Conservation (phyloP, 2,329 filamentous ascomycete species). For the Cercospora sesami region DNA sequence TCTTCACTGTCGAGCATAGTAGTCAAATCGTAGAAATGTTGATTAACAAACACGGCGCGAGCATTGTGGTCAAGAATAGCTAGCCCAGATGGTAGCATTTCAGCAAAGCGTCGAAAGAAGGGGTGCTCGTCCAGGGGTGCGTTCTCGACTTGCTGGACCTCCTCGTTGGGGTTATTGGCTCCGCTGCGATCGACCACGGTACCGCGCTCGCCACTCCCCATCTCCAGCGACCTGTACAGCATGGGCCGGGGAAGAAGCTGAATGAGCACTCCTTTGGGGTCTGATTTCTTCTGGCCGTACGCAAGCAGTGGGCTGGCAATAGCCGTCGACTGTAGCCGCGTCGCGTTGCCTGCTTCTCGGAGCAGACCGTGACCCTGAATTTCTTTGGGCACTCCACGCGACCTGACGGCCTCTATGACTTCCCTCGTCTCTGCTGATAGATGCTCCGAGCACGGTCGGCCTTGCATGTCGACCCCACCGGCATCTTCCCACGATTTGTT, state of each 20-base stretch:
- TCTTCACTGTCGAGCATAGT: conserved; percentile 41
- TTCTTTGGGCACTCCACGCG: conserved; percentile 28
- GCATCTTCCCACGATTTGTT: conserved; percentile 46
- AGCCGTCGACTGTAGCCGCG: conserved; percentile 22
- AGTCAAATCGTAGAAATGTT: conserved; percentile 49
- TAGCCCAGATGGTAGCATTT: conserved; percentile 49
- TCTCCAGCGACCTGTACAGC: conserved; percentile 19
- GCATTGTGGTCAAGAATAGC: conserved; percentile 49
- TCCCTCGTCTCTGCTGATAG: conserved; percentile 41
- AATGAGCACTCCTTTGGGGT: conserved; percentile 26
- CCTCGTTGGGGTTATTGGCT: background rate
- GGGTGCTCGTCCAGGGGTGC: conserved; percentile 41
- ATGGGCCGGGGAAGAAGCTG: conserved; percentile 27
- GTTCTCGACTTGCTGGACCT: conserved; percentile 21
- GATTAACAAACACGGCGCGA: conserved; percentile 50
- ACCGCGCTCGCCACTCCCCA: conserved; percentile 6
- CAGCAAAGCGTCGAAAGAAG: conserved; percentile 48
- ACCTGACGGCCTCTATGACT: conserved; percentile 38
- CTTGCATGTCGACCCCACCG: conserved; percentile 37
- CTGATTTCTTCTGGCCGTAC: background rate
- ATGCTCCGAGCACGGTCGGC: conserved; percentile 20
- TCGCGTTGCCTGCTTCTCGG: conserved; percentile 1
- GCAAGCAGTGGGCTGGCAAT: conserved; percentile 32
- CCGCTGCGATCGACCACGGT: conserved; percentile 12
- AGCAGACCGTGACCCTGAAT: conserved; percentile 27